Evolutionary conservation across 2,329 filamentous ascomycete genomes (phyloP).

Genomic region (Periconia macrospinosa): DNA sequence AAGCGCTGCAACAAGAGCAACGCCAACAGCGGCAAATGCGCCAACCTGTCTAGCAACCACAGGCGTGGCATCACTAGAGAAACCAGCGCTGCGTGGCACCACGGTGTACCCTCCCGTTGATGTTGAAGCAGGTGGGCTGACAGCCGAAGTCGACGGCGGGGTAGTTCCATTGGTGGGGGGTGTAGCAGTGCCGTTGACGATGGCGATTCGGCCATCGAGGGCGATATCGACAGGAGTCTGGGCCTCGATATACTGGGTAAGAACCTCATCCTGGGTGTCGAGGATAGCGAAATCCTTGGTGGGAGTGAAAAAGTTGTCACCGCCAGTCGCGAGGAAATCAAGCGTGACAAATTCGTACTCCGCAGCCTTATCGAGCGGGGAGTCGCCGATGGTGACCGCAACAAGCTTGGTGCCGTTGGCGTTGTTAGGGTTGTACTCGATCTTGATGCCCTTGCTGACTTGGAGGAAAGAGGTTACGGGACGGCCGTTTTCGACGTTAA

Average conservation of each 20-base stretch:
- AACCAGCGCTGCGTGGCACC: not conserved
- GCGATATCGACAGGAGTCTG: constrained; percentile 54
- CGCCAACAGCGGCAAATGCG: not conserved
- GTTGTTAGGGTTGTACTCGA: constrained; percentile 60
- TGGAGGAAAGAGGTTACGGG: constrained; percentile 63
- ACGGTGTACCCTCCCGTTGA: not conserved
- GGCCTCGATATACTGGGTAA: constrained; percentile 54
- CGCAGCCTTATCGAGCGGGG: constrained; percentile 50
- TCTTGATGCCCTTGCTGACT: constrained; percentile 58
- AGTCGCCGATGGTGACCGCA: constrained; percentile 54
- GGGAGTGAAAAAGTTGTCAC: constrained; percentile 61
- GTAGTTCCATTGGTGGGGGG: not conserved
- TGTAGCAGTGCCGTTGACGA: constrained; percentile 20
- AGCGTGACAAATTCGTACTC: constrained; percentile 63
- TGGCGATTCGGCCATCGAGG: constrained; percentile 53
- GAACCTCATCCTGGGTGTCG: constrained; percentile 58
- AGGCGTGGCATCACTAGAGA: not conserved
- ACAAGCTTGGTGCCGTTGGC: constrained; percentile 56
- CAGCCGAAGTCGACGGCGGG: not conserved
- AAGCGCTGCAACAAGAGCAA: not conserved
- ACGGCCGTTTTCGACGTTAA: constrained; percentile 59
- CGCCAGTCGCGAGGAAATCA: constrained; percentile 62
- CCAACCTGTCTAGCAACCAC: not conserved
- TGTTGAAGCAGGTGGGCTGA: not conserved
- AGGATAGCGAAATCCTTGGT: constrained; percentile 50